These are phyloP conservation scores for Obelidium mucronatum DNA, from an alignment of 192 early-diverging fungal genomes.

Conservation along the genomic window DNA sequence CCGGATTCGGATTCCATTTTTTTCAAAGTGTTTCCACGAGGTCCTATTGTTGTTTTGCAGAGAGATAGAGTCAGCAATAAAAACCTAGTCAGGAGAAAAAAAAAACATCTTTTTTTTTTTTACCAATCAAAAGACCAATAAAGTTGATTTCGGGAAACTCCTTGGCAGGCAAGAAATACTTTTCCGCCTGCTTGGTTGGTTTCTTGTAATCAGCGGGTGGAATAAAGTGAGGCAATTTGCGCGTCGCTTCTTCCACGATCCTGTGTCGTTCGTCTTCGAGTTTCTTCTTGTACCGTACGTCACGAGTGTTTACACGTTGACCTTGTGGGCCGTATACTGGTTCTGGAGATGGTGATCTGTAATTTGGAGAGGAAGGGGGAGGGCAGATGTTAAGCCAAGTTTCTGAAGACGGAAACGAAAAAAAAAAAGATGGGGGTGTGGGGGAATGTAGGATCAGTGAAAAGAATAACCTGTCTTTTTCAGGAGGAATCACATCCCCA, in stretches of 20 bases:
- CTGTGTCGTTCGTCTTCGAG: slow-evolving; percentile 93
- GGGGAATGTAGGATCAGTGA: too few relatives aligned
- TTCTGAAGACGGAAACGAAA: not conserved
- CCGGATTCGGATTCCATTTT: slow-evolving; percentile 95
- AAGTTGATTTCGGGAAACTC: slow-evolving; percentile 98
- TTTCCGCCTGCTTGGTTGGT: slow-evolving; percentile 84
- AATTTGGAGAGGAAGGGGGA: too few relatives aligned
- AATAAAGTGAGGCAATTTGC: slow-evolving; percentile 78
- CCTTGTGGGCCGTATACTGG: slow-evolving; percentile 93
- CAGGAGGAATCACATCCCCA: slow-evolving; percentile 85
- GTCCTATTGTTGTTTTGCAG: slow-evolving; percentile 51
- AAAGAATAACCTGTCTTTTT: slow-evolving; percentile 70
- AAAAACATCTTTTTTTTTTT: too few relatives aligned
- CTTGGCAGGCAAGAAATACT: slow-evolving; percentile 93
- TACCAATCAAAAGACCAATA: slow-evolving; percentile 93
- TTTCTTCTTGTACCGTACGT: slow-evolving; percentile 87
- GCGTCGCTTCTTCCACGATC: slow-evolving; percentile 81
- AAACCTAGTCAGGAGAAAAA: not conserved
- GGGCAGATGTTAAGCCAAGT: not conserved
- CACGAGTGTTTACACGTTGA: slow-evolving; percentile 95
- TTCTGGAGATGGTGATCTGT: slow-evolving; percentile 94
- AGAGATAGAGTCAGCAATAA: not conserved
- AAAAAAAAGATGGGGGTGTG: slow-evolving; percentile 9
- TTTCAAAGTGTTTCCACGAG: slow-evolving; percentile 96
- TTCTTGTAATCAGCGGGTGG: slow-evolving; percentile 93